phyloP scores from a whole-genome alignment of 148 eudicot species.

The Bassia scoparia region DNA sequence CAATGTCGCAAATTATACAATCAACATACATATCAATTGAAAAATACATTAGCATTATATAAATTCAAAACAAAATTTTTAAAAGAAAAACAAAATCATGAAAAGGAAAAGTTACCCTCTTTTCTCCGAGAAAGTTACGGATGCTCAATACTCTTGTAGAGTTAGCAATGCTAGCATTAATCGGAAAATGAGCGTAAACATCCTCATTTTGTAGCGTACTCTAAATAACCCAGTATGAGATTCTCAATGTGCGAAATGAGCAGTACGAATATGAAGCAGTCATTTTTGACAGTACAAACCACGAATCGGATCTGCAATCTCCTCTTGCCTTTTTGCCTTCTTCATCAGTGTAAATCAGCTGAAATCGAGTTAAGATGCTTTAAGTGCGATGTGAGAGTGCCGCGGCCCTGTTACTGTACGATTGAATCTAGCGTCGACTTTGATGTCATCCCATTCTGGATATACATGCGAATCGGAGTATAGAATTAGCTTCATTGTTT shows the following conservation, averaged over 20 bases:
- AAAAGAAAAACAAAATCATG: background rate
- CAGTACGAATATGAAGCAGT: slow-evolving; percentile 64
- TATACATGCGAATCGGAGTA: slow-evolving; percentile 60
- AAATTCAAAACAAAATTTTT: too few relatives aligned
- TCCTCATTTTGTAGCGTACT: slow-evolving; percentile 63
- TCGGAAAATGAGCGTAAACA: slow-evolving; percentile 70
- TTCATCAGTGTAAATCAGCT: slow-evolving; percentile 30
- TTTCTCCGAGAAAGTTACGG: slow-evolving; percentile 67
- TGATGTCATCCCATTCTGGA: slow-evolving; percentile 58
- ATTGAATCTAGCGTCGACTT: slow-evolving; percentile 49
- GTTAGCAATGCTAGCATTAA: slow-evolving; percentile 52
- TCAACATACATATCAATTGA: background rate
- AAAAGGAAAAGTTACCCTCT: slow-evolving; percentile 39
- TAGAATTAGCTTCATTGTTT: slow-evolving; percentile 54
- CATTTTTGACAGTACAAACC: slow-evolving; percentile 55
- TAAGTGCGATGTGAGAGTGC: slow-evolving; percentile 46
- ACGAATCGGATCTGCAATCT: slow-evolving; percentile 52
- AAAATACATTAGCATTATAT: background rate
- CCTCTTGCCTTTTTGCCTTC: slow-evolving; percentile 38
- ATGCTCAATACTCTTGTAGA: slow-evolving; percentile 47
- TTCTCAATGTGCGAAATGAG: slow-evolving; percentile 49
- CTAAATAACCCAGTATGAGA: slow-evolving; percentile 54
- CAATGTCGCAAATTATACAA: background rate
- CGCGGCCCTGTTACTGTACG: slow-evolving; percentile 56
- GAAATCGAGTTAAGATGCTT: slow-evolving; percentile 65